phyloP scores from a whole-genome alignment of 805 yeast genomes.

The Wickerhamiella siamensis region DNA sequence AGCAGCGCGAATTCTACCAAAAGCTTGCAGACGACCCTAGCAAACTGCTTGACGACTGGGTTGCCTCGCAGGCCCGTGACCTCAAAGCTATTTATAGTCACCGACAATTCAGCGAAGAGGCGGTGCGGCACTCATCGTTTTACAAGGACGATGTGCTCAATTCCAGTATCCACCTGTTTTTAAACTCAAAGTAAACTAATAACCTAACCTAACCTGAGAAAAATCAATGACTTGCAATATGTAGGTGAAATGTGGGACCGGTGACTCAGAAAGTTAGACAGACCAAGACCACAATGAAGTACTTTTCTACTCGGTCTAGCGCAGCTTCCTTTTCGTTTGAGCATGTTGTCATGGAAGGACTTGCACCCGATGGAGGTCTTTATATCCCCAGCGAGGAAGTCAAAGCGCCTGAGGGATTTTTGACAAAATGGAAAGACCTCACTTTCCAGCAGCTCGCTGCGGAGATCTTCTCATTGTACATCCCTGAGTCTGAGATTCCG shows the following conservation, averaged over 20 bases:
- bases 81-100: slow-evolving; percentile 80
- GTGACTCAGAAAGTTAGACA: background rate
- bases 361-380: slow-evolving; percentile 94
- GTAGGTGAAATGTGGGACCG: background rate
- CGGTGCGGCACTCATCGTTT: slow-evolving; percentile 70
- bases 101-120: slow-evolving; percentile 77
- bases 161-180: slow-evolving; percentile 63
- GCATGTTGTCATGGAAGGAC: slow-evolving; percentile 42
- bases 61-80: slow-evolving; percentile 68
- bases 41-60: slow-evolving; percentile 55
- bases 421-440: slow-evolving; percentile 54
- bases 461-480: slow-evolving; percentile 69
- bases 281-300: slow-evolving; percentile 17
- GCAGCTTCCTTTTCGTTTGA: slow-evolving; percentile 24
- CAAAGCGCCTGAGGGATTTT: slow-evolving; percentile 39
- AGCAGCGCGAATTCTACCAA: slow-evolving; percentile 66
- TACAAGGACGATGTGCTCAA: slow-evolving; percentile 65
- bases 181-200: slow-evolving; percentile 27
- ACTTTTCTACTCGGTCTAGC: slow-evolving; percentile 30
- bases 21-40: slow-evolving; percentile 67
- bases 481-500: slow-evolving; percentile 59
- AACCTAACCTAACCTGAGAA: background rate
- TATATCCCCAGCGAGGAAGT: slow-evolving; percentile 82
- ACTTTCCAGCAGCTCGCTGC: slow-evolving; percentile 78
- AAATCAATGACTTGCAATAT: background rate